A percentile compares a stretch with the other conserved stretches of the same genome.
These are phyloP conservation scores for Gossypium bickii DNA, from an alignment of 345 rosid genomes.

Conservation along the genomic window DNA sequence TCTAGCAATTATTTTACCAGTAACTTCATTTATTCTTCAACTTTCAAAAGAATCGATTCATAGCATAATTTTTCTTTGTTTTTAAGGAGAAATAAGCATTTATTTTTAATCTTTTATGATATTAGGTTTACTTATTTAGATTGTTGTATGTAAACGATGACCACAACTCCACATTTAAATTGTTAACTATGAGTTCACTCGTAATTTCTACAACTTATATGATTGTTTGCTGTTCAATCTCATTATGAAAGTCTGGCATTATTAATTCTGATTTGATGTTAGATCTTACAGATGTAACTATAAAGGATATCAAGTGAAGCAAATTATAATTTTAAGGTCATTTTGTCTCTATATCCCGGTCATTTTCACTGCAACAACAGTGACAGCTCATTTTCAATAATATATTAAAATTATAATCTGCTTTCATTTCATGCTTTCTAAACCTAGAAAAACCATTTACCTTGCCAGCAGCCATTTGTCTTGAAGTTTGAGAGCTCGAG, in stretches of 20 bases:
- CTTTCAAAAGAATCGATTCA: no score
- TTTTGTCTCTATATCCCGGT: neutral
- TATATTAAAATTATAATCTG: neutral
- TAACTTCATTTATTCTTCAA: no score
- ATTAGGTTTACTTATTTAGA: neutral
- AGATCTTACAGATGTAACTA: neutral
- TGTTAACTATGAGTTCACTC: neutral
- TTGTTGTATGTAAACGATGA: neutral
- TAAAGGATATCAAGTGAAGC: no score
- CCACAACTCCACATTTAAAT: neutral
- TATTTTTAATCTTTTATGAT: neutral
- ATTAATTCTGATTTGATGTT: neutral
- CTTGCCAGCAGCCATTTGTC: neutral
- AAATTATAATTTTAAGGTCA: no score
- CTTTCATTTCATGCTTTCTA: neutral
- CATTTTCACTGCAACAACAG: neutral
- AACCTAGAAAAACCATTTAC: conserved; percentile 3
- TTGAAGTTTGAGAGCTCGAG: conserved; percentile 13
- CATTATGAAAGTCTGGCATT: neutral
- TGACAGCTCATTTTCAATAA: neutral
- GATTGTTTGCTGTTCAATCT: neutral
- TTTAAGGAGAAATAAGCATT: neutral
- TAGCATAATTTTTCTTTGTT: no score
- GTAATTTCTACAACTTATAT: neutral
- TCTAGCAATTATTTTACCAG: no score